Evolutionary conservation across 306 rosid genomes (phyloP).

Genomic region (Amphicarpaea edgeworthii): DNA sequence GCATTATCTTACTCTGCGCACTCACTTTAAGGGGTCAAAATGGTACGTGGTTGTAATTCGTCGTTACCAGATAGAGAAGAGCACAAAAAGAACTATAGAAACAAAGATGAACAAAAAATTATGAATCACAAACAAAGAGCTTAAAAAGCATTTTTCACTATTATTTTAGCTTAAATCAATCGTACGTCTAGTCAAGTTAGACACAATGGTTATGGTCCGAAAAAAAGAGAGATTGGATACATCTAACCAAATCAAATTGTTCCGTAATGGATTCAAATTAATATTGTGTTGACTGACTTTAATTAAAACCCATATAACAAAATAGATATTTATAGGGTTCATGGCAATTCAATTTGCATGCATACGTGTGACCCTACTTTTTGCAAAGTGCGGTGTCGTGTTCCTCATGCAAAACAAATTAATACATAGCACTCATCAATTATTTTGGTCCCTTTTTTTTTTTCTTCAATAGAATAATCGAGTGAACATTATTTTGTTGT

Average conservation of each 20-base stretch:
- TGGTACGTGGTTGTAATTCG: conserved; percentile 17
- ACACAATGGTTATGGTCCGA: conserved; percentile 13
- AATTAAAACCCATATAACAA: conserved; percentile 16
- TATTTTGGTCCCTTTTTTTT: conserved; percentile 44
- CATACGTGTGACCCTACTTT: conserved; percentile 41
- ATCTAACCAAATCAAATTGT: conserved; percentile 45
- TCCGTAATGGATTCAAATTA: conserved; percentile 48
- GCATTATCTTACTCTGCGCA: conserved; percentile 2
- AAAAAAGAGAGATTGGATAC: conserved; percentile 31
- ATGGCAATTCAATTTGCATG: conserved; percentile 35
- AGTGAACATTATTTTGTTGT: conserved; percentile 32
- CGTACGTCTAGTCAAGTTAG: conserved; percentile 17
- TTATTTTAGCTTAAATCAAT: conserved; percentile 9
- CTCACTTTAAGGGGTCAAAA: conserved; percentile 16
- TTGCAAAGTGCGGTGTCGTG: conserved; percentile 57
- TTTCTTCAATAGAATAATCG: conserved; percentile 34
- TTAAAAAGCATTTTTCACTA: no score
- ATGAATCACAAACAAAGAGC: no score
- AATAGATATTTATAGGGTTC: conserved; percentile 47
- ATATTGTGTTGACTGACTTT: conserved; percentile 52
- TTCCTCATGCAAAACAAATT: conserved; percentile 54
- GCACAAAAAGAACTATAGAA: no score
- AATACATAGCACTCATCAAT: conserved; percentile 43
- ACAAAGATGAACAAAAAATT: no score
- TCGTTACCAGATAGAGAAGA: no score